These are phyloP conservation scores for Claviceps purpurea DNA, from an alignment of 2,329 filamentous ascomycete species.

Conservation along the genomic window DNA sequence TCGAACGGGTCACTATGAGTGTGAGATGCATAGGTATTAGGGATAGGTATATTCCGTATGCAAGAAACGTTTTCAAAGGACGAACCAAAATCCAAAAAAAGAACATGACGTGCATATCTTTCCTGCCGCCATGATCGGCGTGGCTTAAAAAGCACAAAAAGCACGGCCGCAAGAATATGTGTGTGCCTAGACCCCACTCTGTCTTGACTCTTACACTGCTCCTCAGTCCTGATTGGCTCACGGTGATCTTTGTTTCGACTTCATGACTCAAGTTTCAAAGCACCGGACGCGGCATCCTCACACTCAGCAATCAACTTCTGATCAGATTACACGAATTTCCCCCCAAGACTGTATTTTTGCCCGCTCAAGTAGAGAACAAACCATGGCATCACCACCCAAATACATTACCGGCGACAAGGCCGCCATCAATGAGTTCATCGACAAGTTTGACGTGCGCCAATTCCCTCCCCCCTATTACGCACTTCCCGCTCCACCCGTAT, in stretches of 20 bases:
- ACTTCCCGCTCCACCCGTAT: not conserved
- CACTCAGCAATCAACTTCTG: not conserved
- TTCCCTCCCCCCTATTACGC: not conserved
- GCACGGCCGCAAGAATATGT: too few relatives aligned
- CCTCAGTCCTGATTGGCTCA: not conserved
- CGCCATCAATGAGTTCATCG: conserved; percentile 71
- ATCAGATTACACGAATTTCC: not conserved
- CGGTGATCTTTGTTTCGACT: not conserved
- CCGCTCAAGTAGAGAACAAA: not conserved
- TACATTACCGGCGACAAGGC: conserved; percentile 68
- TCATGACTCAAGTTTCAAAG: not conserved
- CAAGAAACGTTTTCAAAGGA: too few relatives aligned
- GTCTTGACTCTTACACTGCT: not conserved
- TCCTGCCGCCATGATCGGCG: too few relatives aligned
- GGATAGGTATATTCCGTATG: too few relatives aligned
- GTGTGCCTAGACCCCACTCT: not conserved
- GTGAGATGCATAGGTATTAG: too few relatives aligned
- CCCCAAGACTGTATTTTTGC: too few relatives aligned
- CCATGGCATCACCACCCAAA: conserved; percentile 27
- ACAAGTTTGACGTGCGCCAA: conserved; percentile 74
- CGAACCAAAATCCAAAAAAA: too few relatives aligned
- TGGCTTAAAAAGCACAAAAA: too few relatives aligned
- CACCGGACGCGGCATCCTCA: not conserved
- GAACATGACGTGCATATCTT: too few relatives aligned
- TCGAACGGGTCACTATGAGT: too few relatives aligned